Percentiles rank a stretch among this genome's conserved stretches.
Evolutionary conservation across 805 yeast genomes (phyloP).

Genomic region (Hanseniaspora nectarophila): DNA sequence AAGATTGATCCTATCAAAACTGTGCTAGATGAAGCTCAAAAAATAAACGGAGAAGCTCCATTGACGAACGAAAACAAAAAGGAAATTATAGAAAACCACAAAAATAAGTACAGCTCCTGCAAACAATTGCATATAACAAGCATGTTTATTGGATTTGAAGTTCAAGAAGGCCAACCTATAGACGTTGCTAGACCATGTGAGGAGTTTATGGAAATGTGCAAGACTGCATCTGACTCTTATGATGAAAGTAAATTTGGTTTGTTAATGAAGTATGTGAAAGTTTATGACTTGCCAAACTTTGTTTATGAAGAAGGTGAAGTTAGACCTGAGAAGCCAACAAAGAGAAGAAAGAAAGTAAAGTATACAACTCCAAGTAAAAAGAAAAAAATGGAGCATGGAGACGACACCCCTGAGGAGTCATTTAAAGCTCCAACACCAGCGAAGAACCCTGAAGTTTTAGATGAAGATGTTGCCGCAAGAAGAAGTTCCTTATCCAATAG

Average conservation of each 20-base stretch:
- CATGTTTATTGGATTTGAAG: slow-evolving; percentile 65
- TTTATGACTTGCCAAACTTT: slow-evolving; percentile 71
- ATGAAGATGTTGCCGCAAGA: not conserved
- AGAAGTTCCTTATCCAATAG: not conserved
- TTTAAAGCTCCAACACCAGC: slow-evolving; percentile 16
- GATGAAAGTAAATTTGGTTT: slow-evolving; percentile 42
- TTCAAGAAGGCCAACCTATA: slow-evolving; percentile 48
- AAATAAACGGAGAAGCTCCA: slow-evolving; percentile 15
- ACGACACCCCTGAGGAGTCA: slow-evolving; percentile 15
- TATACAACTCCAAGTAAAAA: slow-evolving; percentile 23
- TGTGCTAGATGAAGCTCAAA: slow-evolving; percentile 25
- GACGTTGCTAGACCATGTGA: slow-evolving; percentile 84
- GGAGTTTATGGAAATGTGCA: slow-evolving; percentile 73
- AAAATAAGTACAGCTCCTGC: slow-evolving; percentile 19
- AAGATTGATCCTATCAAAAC: slow-evolving; percentile 26
- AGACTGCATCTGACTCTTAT: slow-evolving; percentile 60
- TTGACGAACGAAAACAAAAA: slow-evolving; percentile 15
- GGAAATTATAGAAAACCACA: slow-evolving; percentile 13
- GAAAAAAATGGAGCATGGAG: slow-evolving; percentile 24
- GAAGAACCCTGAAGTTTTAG: not conserved
- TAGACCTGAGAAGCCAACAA: slow-evolving; percentile 53
- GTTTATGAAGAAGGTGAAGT: slow-evolving; percentile 71
- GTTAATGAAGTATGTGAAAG: slow-evolving; percentile 58
- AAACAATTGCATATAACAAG: slow-evolving; percentile 52
- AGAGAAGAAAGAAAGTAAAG: slow-evolving; percentile 35